A percentile compares a stretch with the other conserved stretches of the same genome.
phyloP scores from a whole-genome alignment of 805 yeast species.

The Priceomyces castillae region DNA sequence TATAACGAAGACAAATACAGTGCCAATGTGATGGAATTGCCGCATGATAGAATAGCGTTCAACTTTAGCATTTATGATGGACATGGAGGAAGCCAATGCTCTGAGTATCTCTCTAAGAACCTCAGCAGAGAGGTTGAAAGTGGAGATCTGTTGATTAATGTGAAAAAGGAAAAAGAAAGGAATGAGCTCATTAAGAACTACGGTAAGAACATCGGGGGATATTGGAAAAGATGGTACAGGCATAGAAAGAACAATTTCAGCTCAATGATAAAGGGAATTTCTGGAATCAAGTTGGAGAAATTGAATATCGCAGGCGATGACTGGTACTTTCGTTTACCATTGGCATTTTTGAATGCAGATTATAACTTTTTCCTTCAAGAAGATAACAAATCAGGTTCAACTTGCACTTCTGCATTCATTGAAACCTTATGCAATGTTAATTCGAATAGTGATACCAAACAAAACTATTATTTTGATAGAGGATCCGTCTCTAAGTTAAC shows the following conservation, averaged over 20 bases:
- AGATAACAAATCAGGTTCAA: constrained; percentile 57
- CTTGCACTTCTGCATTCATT: constrained; percentile 64
- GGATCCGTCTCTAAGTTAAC: constrained; percentile 63
- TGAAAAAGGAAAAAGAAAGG: constrained; percentile 25
- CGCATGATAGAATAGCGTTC: constrained; percentile 37
- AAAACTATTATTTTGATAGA: constrained; percentile 59
- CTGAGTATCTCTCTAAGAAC: constrained; percentile 53
- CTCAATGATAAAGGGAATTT: constrained; percentile 20
- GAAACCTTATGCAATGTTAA: constrained; percentile 40
- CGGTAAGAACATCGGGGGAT: constrained; percentile 63
- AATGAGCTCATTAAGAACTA: constrained; percentile 53
- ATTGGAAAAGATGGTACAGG: constrained; percentile 78
- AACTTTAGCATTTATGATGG: constrained; percentile 85
- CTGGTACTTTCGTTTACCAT: constrained; percentile 55
- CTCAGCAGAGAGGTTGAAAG: constrained; percentile 55
- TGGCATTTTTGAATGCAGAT: constrained; percentile 67
- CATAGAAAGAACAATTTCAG: constrained; percentile 37
- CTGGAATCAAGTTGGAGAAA: constrained; percentile 12
- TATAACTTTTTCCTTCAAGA: constrained; percentile 48
- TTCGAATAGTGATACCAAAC: constrained; percentile 27
- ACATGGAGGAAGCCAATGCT: constrained; percentile 84
- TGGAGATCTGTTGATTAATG: constrained; percentile 23
- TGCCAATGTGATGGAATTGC: constrained; percentile 53
- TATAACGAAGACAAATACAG: constrained; percentile 81
- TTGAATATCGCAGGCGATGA: constrained; percentile 39